Evolutionary conservation across 2,329 filamentous ascomycete species (phyloP).

Genomic region (Thielaviopsis euricoi): DNA sequence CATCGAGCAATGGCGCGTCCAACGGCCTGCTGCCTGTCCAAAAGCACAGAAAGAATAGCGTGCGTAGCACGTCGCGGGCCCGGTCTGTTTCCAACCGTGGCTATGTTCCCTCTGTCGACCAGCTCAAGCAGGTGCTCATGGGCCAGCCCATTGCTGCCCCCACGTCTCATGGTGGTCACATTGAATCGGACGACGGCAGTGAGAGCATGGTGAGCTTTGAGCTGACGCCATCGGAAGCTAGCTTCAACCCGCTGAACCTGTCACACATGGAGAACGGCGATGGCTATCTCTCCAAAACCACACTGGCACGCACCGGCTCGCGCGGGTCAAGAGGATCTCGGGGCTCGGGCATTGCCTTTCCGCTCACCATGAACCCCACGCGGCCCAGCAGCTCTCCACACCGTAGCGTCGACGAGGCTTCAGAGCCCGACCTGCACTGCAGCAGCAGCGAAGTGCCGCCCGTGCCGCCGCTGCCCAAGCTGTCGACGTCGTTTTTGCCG

Average conservation of each 20-base stretch:
- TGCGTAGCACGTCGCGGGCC: conserved; percentile 34
- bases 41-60: conserved; percentile 36
- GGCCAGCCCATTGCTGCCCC: conserved; percentile 27
- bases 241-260: conserved; percentile 32
- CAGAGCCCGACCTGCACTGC: conserved; percentile 16
- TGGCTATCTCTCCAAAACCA: conserved; percentile 13
- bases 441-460: conserved; percentile 32
- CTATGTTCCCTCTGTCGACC: conserved; percentile 43
- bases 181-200: conserved; percentile 31
- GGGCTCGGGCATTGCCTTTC: conserved; percentile 14
- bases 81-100: conserved; percentile 28
- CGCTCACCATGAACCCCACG: conserved; percentile 28
- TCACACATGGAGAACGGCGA: conserved; percentile 5
- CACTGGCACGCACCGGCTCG: conserved; percentile 22
- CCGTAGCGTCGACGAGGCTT: conserved; percentile 16
- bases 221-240: conserved; percentile 48
- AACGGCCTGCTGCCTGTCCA: conserved; percentile 20
- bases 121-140: conserved; percentile 44
- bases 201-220: conserved; percentile 61
- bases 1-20: conserved; percentile 24
- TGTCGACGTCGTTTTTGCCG: conserved; percentile 13
- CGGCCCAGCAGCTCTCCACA: conserved; percentile 10
- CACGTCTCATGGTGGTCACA: conserved; percentile 19
- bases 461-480: conserved; percentile 36
- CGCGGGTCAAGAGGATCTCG: conserved; percentile 10